phyloP scores from a whole-genome alignment of 495 filamentous ascomycete species.

The Aspergillus carlsbadensis region DNA sequence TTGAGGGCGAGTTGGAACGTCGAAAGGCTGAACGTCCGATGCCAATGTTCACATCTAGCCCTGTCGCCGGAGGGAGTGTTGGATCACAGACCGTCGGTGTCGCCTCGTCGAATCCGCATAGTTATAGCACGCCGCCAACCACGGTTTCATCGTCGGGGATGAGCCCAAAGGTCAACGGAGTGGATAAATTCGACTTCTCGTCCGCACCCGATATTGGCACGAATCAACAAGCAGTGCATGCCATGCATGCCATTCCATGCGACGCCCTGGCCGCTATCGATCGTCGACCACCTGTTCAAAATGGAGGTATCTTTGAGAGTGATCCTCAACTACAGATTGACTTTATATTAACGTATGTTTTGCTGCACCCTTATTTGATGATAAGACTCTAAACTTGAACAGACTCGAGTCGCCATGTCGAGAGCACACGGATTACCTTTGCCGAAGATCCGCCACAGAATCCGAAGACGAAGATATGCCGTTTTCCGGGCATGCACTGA shows the following conservation, averaged over 20 bases:
- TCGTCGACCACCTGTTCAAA: conserved; percentile 35
- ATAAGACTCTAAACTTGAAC: no score
- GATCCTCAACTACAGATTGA: conserved; percentile 80
- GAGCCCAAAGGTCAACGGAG: conserved; percentile 33
- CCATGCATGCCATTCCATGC: conserved; percentile 19
- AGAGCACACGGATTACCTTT: conserved; percentile 78
- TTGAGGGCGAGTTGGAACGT: conserved; percentile 40
- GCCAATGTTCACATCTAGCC: conserved; percentile 29
- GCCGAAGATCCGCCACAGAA: conserved; percentile 46
- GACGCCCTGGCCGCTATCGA: conserved; percentile 36
- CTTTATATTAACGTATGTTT: conserved; percentile 93
- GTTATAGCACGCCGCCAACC: conserved; percentile 39
- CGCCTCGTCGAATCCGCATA: conserved; percentile 25
- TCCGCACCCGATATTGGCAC: conserved; percentile 31
- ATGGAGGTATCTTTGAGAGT: conserved; percentile 68
- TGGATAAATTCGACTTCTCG: conserved; percentile 37
- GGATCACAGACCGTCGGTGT: conserved; percentile 32
- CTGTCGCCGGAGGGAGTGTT: conserved; percentile 35
- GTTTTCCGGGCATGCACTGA: conserved; percentile 79
- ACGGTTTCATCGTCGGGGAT: conserved; percentile 36
- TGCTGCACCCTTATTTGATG: no score
- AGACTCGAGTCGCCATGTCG: conserved; percentile 92
- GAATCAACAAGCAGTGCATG: conserved; percentile 33
- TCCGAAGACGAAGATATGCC: conserved; percentile 50
- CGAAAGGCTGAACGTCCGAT: conserved; percentile 35